A percentile compares a stretch with the other conserved stretches of the same genome.
phyloP scores from a whole-genome alignment of 1,284 basidiomycete genomes.

The Trichosporon ovoides region DNA sequence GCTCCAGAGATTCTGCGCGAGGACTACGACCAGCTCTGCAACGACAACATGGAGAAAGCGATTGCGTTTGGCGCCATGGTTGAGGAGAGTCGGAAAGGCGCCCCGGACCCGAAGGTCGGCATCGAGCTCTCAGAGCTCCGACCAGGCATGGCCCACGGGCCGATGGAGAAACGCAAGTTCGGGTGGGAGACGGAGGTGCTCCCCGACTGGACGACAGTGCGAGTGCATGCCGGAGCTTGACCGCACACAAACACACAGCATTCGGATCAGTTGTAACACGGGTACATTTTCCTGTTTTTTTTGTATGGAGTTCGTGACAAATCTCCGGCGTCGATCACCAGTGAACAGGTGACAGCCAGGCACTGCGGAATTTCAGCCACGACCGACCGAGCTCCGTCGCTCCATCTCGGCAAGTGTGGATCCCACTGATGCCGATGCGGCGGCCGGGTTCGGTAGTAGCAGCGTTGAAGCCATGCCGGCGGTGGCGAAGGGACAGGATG shows the following conservation, averaged over 20 bases:
- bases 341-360: background rate
- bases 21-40: constrained; percentile 54
- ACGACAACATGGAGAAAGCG: constrained; percentile 23
- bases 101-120: constrained; percentile 27
- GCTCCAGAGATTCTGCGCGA: constrained; percentile 74
- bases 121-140: constrained; percentile 46
- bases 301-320: background rate
- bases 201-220: constrained; percentile 70
- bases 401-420: no score
- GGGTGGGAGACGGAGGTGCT: constrained; percentile 50
- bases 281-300: no score
- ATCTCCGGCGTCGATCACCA: background rate
- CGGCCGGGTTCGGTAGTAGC: background rate
- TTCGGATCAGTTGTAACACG: background rate
- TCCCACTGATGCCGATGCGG: no score
- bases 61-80: constrained; percentile 41
- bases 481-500: background rate
- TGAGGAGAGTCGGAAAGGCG: constrained; percentile 47
- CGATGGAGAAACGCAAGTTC: constrained; percentile 24
- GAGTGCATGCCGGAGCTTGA: constrained; percentile 9
- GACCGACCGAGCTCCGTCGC: background rate
- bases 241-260: no score
- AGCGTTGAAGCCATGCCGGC: background rate
- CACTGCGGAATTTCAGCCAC: background rate
- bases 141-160: constrained; percentile 33